A percentile compares a stretch with the other conserved stretches of the same genome.
phyloP scores from a whole-genome alignment of 129 eudicot species.

The Pseudognaphalium luteoalbum region DNA sequence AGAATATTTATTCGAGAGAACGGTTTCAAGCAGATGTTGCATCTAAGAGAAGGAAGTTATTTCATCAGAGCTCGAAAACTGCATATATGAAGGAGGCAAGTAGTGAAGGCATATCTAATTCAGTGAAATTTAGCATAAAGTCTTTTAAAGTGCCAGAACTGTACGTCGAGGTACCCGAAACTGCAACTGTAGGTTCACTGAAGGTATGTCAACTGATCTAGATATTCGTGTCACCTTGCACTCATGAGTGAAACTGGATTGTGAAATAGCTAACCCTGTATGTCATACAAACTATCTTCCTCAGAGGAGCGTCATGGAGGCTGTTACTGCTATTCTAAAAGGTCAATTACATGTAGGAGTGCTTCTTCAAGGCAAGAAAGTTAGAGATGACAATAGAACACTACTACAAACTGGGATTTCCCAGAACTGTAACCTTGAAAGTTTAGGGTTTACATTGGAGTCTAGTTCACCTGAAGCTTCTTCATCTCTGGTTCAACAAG shows the following conservation, averaged over 20 bases:
- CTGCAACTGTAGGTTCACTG: constrained; percentile 83
- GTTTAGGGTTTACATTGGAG: constrained; percentile 75
- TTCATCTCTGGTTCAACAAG: constrained; percentile 39
- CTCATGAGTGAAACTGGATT: neutral
- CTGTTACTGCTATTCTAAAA: constrained; percentile 77
- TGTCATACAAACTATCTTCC: constrained; percentile 6
- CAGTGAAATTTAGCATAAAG: constrained; percentile 89
- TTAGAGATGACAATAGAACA: constrained; percentile 83
- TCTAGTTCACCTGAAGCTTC: constrained; percentile 52
- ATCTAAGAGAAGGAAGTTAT: constrained; percentile 62
- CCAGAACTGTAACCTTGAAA: constrained; percentile 45
- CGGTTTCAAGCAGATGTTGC: constrained; percentile 53
- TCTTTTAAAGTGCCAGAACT: constrained; percentile 93
- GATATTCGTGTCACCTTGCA: too few species aligned
- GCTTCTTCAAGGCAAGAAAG: constrained; percentile 80
- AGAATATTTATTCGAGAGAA: constrained; percentile 48
- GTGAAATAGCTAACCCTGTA: neutral
- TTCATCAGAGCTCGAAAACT: constrained; percentile 40
- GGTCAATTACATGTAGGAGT: constrained; percentile 84
- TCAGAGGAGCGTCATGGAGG: constrained; percentile 90
- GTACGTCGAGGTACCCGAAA: constrained; percentile 92
- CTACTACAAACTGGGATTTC: constrained; percentile 84
- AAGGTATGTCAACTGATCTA: constrained; percentile 50
- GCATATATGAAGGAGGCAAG: constrained; percentile 50
- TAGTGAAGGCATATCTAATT: constrained; percentile 20